Conservation (phyloP, 148 eudicot genomes). For the Silene conica region DNA sequence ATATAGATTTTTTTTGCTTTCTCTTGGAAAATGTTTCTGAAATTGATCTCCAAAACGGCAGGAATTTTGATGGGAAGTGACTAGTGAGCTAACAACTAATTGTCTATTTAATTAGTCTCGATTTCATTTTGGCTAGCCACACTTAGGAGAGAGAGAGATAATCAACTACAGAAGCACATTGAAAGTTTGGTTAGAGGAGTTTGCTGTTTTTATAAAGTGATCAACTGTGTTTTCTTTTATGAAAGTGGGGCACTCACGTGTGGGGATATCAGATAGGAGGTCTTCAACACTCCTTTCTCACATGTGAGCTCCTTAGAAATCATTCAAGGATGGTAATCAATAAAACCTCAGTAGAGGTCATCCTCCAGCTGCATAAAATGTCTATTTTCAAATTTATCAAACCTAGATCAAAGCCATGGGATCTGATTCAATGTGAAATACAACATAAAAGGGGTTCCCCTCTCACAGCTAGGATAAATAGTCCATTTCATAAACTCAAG, state of each 20-base stretch:
- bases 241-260: not conserved
- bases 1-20: not conserved
- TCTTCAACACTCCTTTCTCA: not conserved
- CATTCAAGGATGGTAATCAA: not conserved
- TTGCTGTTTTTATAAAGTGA: not conserved
- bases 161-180: not conserved
- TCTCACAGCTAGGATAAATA: not conserved
- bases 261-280: not conserved
- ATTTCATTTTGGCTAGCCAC: not conserved
- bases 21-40: not conserved
- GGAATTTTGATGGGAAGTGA: not conserved
- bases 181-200: not conserved
- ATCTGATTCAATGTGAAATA: not conserved
- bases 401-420: not conserved
- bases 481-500: not conserved
- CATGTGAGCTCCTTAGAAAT: not conserved
- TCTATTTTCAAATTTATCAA: not conserved
- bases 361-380: not conserved
- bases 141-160: not conserved
- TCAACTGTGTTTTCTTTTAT: not conserved
- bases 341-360: not conserved
- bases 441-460: not conserved
- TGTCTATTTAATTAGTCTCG: not conserved
- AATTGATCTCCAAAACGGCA: not conserved
- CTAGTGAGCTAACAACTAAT: not conserved